phyloP scores from a whole-genome alignment of 129 eudicot species.

The Arctium lappa region DNA sequence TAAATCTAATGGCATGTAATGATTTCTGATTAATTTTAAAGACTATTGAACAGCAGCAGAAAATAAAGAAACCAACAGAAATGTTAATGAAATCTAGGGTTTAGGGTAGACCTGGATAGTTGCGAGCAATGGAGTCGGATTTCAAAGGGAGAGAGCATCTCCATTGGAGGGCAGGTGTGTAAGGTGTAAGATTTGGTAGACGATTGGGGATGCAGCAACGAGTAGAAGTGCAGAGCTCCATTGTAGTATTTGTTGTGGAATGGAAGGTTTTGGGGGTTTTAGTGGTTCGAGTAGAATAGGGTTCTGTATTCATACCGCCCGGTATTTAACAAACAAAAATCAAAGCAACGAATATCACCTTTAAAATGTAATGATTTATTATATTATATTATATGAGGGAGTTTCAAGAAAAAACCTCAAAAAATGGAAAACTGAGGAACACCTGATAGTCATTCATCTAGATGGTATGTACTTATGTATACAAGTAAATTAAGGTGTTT shows the following conservation, averaged over 20 bases:
- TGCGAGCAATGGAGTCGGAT: conserved; percentile 12
- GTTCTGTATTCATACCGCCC: conserved; percentile 11
- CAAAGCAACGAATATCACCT: neutral
- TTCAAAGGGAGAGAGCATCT: conserved; percentile 24
- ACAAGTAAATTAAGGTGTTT: too few species aligned
- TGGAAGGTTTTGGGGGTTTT: conserved; percentile 11
- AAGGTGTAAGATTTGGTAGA: conserved; percentile 4
- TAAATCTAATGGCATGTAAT: neutral
- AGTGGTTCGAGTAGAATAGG: conserved; percentile 14
- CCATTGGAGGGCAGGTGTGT: neutral
- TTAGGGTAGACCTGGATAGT: conserved; percentile 25
- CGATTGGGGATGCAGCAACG: conserved; percentile 4
- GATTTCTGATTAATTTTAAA: neutral
- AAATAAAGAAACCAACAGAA: neutral
- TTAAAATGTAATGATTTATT: too few species aligned
- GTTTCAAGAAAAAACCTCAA: too few species aligned
- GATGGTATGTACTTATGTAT: too few species aligned
- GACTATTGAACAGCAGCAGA: neutral
- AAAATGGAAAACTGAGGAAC: too few species aligned
- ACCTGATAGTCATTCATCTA: too few species aligned
- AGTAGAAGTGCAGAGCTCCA: conserved; percentile 28
- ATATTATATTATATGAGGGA: too few species aligned
- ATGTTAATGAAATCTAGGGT: conserved; percentile 10
- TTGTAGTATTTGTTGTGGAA: neutral
- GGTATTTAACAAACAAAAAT: neutral